phyloP scores from a whole-genome alignment of 164 flowering plant genomes.

The Vitis amurensis region DNA sequence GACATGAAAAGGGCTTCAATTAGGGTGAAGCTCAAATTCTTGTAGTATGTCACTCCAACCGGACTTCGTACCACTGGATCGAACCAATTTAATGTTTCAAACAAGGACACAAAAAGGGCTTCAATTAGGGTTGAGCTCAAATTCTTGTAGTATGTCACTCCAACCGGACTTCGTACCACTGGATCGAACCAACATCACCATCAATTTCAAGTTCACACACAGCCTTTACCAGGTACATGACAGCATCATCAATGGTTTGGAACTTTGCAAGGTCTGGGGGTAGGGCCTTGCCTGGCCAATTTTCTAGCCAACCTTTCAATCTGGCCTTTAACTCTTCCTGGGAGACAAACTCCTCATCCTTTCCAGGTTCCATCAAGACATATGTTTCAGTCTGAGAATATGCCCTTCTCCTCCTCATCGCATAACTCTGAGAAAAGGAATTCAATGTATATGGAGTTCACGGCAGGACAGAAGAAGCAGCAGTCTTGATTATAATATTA shows the following conservation, averaged over 20 bases:
- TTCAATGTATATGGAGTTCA: too few relatives aligned
- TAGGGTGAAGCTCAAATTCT: too few relatives aligned
- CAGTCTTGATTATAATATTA: background rate
- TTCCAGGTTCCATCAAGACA: conserved; percentile 78
- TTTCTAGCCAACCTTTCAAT: conserved; percentile 70
- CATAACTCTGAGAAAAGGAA: conserved; percentile 32
- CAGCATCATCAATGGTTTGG: conserved; percentile 62
- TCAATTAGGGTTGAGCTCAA: too few relatives aligned
- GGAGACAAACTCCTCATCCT: conserved; percentile 71
- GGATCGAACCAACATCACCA: conserved; percentile 82
- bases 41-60: conserved; percentile 43
- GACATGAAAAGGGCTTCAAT: too few relatives aligned
- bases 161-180: conserved; percentile 83
- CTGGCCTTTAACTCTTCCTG: conserved; percentile 61
- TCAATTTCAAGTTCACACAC: conserved; percentile 90
- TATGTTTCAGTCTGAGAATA: conserved; percentile 54
- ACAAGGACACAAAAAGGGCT: too few relatives aligned
- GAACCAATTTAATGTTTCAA: conserved; percentile 41
- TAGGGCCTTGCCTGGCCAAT: conserved; percentile 68
- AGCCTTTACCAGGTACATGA: conserved; percentile 60
- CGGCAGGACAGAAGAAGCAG: background rate
- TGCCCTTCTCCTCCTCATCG: conserved; percentile 64
- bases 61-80: conserved; percentile 85
- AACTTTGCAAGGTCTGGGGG: conserved; percentile 80
- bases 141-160: conserved; percentile 31